phyloP scores from a whole-genome alignment of 108 stramenopile genomes.

The Skeletonema menzelii region DNA sequence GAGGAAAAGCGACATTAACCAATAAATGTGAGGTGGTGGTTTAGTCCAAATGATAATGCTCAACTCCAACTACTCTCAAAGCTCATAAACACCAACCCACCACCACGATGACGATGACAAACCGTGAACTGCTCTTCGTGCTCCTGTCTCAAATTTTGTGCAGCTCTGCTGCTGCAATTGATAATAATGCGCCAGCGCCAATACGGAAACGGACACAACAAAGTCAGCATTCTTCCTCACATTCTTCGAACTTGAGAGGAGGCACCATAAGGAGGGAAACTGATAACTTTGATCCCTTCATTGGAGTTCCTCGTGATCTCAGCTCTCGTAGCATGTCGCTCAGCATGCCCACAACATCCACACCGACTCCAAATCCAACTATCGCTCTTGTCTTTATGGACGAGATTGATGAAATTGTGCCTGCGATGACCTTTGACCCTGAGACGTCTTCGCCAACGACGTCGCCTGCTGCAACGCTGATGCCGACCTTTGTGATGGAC shows the following conservation, averaged over 20 bases:
- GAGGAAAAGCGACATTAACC: no score
- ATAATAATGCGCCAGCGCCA: neutral
- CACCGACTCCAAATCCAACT: neutral
- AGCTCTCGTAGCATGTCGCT: neutral
- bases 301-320: neutral
- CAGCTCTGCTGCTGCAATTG: neutral
- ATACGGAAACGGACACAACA: neutral
- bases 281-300: neutral
- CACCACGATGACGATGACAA: neutral
- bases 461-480: no score
- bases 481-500: no score
- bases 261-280: neutral
- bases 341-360: neutral
- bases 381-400: no score
- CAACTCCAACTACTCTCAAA: no score
- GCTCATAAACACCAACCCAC: neutral
- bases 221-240: neutral
- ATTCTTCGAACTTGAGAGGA: neutral
- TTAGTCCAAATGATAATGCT: no score
- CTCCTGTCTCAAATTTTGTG: neutral
- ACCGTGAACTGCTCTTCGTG: neutral
- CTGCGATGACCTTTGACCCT: no score
- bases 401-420: no score
- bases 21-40: no score
- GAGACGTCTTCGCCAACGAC: no score